Conservation (phyloP, 768 basidiomycete species). For the Suillus sp. region DNA sequence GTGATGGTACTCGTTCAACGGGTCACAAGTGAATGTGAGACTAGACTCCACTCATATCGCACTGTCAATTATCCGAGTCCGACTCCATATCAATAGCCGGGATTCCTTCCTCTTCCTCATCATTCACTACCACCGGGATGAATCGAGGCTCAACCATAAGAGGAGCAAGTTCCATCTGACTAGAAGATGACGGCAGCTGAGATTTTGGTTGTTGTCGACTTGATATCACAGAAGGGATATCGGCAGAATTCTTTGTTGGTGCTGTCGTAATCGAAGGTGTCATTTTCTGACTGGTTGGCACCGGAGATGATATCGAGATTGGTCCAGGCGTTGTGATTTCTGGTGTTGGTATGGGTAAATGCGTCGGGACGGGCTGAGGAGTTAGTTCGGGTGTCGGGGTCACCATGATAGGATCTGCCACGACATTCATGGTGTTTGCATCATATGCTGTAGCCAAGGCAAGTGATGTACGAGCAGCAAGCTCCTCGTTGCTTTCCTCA, state of each 20-base stretch:
- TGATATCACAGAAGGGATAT: background rate
- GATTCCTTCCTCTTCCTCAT: conserved; percentile 73
- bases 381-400: conserved; percentile 4
- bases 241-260: conserved; percentile 6
- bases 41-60: background rate
- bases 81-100: conserved; percentile 78
- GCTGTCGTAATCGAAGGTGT: conserved; percentile 4
- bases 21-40: background rate
- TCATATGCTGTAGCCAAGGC: conserved; percentile 34
- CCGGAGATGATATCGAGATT: background rate
- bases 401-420: conserved; percentile 7
- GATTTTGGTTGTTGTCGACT: background rate
- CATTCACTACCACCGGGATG: conserved; percentile 29
- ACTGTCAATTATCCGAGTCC: conserved; percentile 57
- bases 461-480: conserved; percentile 44
- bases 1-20: conserved; percentile 1
- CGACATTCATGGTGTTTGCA: background rate
- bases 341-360: conserved; percentile 6
- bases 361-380: conserved; percentile 8
- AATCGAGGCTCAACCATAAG: background rate
- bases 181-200: conserved; percentile 1
- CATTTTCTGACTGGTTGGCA: background rate
- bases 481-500: conserved; percentile 70
- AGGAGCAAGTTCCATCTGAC: conserved; percentile 4
- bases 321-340: conserved; percentile 1